Evolutionary conservation across 495 filamentous ascomycete species (phyloP).

Genomic region (Talaromyces trachyspermus): DNA sequence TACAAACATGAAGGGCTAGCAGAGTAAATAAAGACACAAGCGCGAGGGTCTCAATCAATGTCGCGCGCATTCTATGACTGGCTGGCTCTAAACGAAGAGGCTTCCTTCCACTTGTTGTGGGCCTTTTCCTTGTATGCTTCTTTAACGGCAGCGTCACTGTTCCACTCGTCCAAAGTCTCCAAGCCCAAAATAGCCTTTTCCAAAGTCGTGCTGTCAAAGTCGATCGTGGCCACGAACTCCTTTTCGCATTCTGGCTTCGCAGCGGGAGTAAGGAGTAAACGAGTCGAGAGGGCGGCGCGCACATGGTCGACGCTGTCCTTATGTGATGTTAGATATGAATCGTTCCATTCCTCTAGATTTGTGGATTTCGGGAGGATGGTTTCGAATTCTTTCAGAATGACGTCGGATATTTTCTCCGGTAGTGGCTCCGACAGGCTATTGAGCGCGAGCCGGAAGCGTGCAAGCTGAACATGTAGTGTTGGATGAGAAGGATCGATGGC

Average conservation of each 20-base stretch:
- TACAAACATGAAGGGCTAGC: too few relatives aligned
- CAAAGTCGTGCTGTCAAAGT: slow-evolving; percentile 44
- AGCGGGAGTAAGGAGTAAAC: slow-evolving; percentile 50
- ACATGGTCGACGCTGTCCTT: slow-evolving; percentile 55
- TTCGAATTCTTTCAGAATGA: slow-evolving; percentile 58
- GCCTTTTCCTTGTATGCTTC: slow-evolving; percentile 56
- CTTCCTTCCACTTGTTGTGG: slow-evolving; percentile 64
- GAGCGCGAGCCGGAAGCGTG: slow-evolving; percentile 61
- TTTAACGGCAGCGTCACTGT: slow-evolving; percentile 40
- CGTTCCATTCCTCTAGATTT: slow-evolving; percentile 60
- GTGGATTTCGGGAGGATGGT: slow-evolving; percentile 48
- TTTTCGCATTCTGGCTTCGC: slow-evolving; percentile 51
- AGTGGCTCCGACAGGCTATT: slow-evolving; percentile 47
- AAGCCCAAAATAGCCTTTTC: slow-evolving; percentile 56
- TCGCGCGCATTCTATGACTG: not conserved
- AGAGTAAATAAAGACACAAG: too few relatives aligned
- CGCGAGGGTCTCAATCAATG: too few relatives aligned
- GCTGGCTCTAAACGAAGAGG: slow-evolving; percentile 44
- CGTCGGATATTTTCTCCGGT: slow-evolving; percentile 52
- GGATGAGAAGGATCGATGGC: slow-evolving; percentile 63
- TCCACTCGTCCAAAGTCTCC: slow-evolving; percentile 53
- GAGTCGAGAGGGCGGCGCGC: slow-evolving; percentile 53
- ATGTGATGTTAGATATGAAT: slow-evolving; percentile 55
- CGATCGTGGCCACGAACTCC: slow-evolving; percentile 51
- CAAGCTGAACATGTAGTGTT: slow-evolving; percentile 67